Percentiles rank a stretch among this genome's conserved stretches.
Conservation (phyloP, 345 rosid species). For the Sisymbrium altissimum region DNA sequence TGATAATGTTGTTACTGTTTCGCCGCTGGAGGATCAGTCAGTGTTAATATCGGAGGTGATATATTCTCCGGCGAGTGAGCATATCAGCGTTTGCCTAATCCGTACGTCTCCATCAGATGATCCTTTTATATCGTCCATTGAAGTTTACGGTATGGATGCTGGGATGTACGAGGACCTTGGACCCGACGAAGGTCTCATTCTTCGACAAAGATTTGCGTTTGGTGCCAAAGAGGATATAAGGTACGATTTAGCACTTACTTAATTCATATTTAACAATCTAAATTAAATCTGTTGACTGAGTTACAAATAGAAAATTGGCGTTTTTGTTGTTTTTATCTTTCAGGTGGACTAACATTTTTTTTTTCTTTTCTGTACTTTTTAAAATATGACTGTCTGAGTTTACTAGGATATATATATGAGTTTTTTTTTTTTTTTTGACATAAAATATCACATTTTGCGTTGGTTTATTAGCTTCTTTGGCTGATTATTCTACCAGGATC, state of each 20-base stretch:
- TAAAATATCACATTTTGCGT: background rate
- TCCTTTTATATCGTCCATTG: slow-evolving; percentile 23
- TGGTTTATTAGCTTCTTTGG: background rate
- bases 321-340: background rate
- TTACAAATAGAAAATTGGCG: background rate
- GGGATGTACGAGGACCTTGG: slow-evolving; percentile 16
- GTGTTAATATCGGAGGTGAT: background rate
- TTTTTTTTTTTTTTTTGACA: background rate
- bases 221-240: background rate
- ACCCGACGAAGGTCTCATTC: slow-evolving; percentile 10
- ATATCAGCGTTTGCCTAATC: slow-evolving; percentile 5
- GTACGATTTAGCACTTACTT: background rate
- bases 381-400: background rate
- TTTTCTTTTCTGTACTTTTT: background rate
- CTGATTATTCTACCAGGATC: background rate
- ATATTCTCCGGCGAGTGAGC: background rate
- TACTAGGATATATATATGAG: background rate
- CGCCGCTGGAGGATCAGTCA: background rate
- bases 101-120: background rate
- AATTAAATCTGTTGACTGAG: background rate
- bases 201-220: background rate
- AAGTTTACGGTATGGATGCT: background rate
- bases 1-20: background rate
- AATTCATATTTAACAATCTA: background rate
- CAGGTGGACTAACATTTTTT: background rate